Percentiles rank a stretch among this genome's conserved stretches.
phyloP scores from a whole-genome alignment of 768 basidiomycete species.

The Multifurca ochricompacta region DNA sequence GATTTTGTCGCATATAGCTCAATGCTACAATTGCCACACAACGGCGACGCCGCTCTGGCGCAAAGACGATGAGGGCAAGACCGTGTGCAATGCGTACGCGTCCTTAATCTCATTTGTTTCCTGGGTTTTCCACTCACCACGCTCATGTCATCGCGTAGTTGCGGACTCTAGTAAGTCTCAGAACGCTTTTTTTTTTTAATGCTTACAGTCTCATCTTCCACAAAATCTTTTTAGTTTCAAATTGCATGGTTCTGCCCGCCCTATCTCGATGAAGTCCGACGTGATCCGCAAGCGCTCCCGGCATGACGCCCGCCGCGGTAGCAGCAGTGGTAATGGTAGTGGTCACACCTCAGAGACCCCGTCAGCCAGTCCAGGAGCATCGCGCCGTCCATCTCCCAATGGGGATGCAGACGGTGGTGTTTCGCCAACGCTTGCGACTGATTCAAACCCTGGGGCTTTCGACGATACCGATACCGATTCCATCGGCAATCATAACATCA shows the following conservation, averaged over 20 bases:
- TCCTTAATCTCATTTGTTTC: constrained; percentile 1
- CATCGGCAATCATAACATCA: constrained; percentile 42
- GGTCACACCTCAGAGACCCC: constrained; percentile 55
- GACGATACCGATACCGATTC: constrained; percentile 7
- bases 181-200: background rate
- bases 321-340: constrained; percentile 19
- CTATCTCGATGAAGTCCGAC: constrained; percentile 88
- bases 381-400: constrained; percentile 64
- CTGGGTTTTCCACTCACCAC: background rate
- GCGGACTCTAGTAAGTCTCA: constrained; percentile 60
- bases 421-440: constrained; percentile 63
- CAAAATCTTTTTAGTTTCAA: constrained; percentile 45
- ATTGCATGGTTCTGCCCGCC: constrained; percentile 75
- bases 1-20: constrained; percentile 35
- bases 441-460: constrained; percentile 35
- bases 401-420: constrained; percentile 31
- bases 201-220: constrained; percentile 2
- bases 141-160: constrained; percentile 38
- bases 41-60: constrained; percentile 86
- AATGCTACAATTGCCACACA: constrained; percentile 87
- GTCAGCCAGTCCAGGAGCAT: constrained; percentile 67
- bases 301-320: constrained; percentile 62
- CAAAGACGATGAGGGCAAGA: constrained; percentile 87
- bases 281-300: constrained; percentile 82
- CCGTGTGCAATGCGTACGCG: constrained; percentile 83